Percentiles rank a stretch among this genome's conserved stretches.
Conservation (phyloP, 805 yeast species). For the Candida xyloterini region DNA sequence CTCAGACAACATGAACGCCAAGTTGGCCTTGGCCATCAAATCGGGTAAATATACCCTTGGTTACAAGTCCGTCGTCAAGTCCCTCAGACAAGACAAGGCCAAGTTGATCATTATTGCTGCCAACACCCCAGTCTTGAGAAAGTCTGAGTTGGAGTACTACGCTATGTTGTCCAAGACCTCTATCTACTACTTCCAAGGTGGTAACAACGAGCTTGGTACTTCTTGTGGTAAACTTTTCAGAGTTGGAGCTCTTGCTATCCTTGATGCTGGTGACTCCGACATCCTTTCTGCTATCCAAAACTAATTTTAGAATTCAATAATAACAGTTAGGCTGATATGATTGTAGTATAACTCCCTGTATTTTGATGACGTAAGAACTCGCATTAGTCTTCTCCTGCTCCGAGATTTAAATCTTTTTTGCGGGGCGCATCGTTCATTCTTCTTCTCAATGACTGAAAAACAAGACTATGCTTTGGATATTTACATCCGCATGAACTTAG, state of each 20-base stretch:
- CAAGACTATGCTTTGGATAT: constrained; percentile 36
- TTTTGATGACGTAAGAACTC: not conserved
- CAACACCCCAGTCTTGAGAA: constrained; percentile 99
- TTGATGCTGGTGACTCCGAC: constrained; percentile 99
- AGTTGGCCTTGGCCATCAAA: constrained; percentile 96
- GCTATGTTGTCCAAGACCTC: constrained; percentile 99
- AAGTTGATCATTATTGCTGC: constrained; percentile 97
- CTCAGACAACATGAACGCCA: constrained; percentile 94
- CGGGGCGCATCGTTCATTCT: constrained; percentile 9
- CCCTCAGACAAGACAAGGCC: constrained; percentile 98
- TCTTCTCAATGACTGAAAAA: constrained; percentile 5
- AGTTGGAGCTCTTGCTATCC: constrained; percentile 94
- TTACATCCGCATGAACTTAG: constrained; percentile 81
- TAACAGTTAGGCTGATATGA: constrained; percentile 7
- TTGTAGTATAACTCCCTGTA: not conserved
- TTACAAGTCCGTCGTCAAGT: constrained; percentile 97
- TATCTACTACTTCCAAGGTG: constrained; percentile 99
- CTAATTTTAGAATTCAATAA: constrained; percentile 15
- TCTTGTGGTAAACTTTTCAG: constrained; percentile 99
- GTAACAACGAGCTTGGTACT: constrained; percentile 99
- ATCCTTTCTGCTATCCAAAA: constrained; percentile 67
- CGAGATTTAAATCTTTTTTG: not conserved
- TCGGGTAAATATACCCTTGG: constrained; percentile 99
- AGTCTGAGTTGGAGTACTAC: constrained; percentile 99
- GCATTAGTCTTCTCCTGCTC: not conserved